Evolutionary conservation across 306 rosid genomes (phyloP).

Genomic region (Inga laurina): DNA sequence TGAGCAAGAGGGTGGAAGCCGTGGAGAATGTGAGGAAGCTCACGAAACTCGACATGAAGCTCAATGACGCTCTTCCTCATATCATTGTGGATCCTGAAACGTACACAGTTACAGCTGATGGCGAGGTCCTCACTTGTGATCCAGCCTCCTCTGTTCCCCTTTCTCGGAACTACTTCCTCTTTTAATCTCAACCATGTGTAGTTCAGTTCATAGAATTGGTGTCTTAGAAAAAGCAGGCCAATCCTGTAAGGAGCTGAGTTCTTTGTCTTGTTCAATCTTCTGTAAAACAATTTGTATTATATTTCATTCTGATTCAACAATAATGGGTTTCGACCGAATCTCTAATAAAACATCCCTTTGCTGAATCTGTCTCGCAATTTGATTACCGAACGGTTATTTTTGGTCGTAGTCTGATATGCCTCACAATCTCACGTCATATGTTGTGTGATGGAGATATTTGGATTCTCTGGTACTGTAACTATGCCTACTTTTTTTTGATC

Average conservation of each 20-base stretch:
- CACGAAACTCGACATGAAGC: slow-evolving; percentile 85
- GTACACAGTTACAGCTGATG: slow-evolving; percentile 73
- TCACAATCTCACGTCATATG: neutral
- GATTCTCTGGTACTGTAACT: neutral
- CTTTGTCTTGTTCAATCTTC: neutral
- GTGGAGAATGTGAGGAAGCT: slow-evolving; percentile 71
- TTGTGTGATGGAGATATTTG: neutral
- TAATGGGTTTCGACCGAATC: neutral
- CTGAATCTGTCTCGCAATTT: neutral
- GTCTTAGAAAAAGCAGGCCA: neutral
- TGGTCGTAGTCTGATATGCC: neutral
- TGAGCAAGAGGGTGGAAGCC: slow-evolving; percentile 67
- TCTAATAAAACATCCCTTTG: neutral
- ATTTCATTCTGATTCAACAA: neutral
- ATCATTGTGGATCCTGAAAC: slow-evolving; percentile 89
- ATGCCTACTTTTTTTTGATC: neutral
- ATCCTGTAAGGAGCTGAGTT: neutral
- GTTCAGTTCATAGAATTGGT: neutral
- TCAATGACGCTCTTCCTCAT: slow-evolving; percentile 75
- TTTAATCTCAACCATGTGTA: slow-evolving; percentile 34
- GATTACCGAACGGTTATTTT: neutral
- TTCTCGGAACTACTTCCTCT: slow-evolving; percentile 83
- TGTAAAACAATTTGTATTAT: neutral
- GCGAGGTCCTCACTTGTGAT: slow-evolving; percentile 68
- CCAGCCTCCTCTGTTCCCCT: slow-evolving; percentile 73